Evolutionary conservation across 2,329 filamentous ascomycete species (phyloP), one percentile per base, ranked within the genome.

Genomic region (Trichoderma sp.): DNA sequence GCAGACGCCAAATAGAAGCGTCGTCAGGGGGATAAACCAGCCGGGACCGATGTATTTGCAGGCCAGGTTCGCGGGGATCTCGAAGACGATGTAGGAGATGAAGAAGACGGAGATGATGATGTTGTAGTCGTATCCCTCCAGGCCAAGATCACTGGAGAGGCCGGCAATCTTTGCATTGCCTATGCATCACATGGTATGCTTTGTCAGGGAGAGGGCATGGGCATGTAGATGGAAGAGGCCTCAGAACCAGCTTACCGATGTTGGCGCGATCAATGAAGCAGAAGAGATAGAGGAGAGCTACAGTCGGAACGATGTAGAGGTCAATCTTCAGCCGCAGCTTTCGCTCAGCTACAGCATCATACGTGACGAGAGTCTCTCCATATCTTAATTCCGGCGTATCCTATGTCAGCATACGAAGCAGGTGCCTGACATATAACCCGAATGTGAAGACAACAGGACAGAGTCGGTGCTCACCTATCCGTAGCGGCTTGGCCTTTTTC

Each of bases 201-300:
- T 15, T 12, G 29, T 60, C 3, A 34, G 48, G 1, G n/a, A 4
- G 27, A 60, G 17, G 12, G 5, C 12, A 37, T 29, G n/a, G n/a
- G n/a, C n/a, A n/a, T 19, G 19, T 3, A 22, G 4, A 22, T 13
- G 22, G 17, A 52, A 45, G 9, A 27, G 13, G 32, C 13, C 7
- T 27, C 12, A 6, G 5, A 15, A 39, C 29, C 13, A 9, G 10
- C 80, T 73, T 74, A 89, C 89, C 90, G 42, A 92, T 89, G 70
- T 92, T 92, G 27, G 89, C 88, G n/a, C 90, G 84, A 72, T 92
- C 90, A 70, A 92, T 91, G 77, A 91, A 92, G 78, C 89, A 91
- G 73, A 92, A 91, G 0, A 92, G 82, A 72, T 92, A 92, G 4
- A 92, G 79, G 0, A 91, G 67, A 0, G 89, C 79, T 0, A 91